A percentile compares a stretch with the other conserved stretches of the same genome.
These are phyloP conservation scores for Plasmodium billcollinsi DNA, from an alignment of 169 alveolate genomes.

Conservation along the genomic window DNA sequence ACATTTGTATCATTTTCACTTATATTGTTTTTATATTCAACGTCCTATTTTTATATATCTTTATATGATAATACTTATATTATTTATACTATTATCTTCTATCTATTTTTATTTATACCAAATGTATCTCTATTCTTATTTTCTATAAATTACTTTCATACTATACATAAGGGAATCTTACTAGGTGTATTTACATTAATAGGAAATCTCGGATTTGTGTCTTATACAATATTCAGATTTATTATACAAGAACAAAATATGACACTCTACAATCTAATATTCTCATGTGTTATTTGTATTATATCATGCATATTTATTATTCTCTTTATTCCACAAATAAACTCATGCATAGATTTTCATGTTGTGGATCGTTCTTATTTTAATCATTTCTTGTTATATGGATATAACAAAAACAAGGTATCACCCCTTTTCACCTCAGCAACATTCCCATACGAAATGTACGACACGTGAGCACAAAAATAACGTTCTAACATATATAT, in stretches of 20 bases:
- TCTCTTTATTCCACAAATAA: slow-evolving; percentile 29
- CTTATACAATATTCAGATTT: slow-evolving; percentile 4
- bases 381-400: slow-evolving; percentile 11
- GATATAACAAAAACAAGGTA: background rate
- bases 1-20: slow-evolving; percentile 26
- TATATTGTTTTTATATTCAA: slow-evolving; percentile 12
- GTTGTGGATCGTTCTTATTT: slow-evolving; percentile 11
- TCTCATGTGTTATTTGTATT: slow-evolving; percentile 40
- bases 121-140: slow-evolving; percentile 24
- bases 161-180: slow-evolving; percentile 21
- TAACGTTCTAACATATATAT: background rate
- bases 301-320: slow-evolving; percentile 20
- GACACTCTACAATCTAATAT: slow-evolving; percentile 4
- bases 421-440: slow-evolving; percentile 4
- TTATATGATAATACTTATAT: slow-evolving; percentile 11
- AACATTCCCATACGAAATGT: background rate
- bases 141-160: slow-evolving; percentile 11
- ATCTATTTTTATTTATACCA: slow-evolving; percentile 19
- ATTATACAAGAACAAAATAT: background rate
- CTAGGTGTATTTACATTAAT: slow-evolving; percentile 15
- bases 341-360: slow-evolving; percentile 9
- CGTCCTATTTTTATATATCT: background rate
- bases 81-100: slow-evolving; percentile 9
- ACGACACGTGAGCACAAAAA: background rate
- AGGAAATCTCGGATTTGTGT: slow-evolving; percentile 24